A percentile compares a stretch with the other conserved stretches of the same genome.
Evolutionary conservation across 352 stramenopile species (phyloP).

Genomic region (Phytophthora multivora): DNA sequence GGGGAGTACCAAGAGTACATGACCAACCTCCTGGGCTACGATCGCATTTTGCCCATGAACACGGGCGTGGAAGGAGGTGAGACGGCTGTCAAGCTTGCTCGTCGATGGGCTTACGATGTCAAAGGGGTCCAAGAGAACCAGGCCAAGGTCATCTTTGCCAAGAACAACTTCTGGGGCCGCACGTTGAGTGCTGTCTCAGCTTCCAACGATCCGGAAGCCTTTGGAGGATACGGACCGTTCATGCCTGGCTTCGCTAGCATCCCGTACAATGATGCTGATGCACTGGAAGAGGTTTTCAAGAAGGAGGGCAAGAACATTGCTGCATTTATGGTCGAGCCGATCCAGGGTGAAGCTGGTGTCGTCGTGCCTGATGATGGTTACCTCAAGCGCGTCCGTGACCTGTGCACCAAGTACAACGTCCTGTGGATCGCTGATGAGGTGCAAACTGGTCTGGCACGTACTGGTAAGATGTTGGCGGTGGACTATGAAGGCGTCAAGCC

Average conservation of each 20-base stretch:
- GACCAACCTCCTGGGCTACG: slow-evolving; percentile 97
- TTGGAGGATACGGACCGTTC: slow-evolving; percentile 95
- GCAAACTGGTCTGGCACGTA: slow-evolving; percentile 96
- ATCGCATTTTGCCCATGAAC: slow-evolving; percentile 99
- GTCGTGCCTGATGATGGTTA: slow-evolving; percentile 98
- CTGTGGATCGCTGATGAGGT: slow-evolving; percentile 99
- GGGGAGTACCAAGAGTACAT: slow-evolving; percentile 98
- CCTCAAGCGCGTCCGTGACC: slow-evolving; percentile 86
- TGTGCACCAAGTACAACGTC: slow-evolving; percentile 98
- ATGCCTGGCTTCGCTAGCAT: slow-evolving; percentile 96
- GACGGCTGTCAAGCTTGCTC: slow-evolving; percentile 97
- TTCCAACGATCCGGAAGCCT: slow-evolving; percentile 92
- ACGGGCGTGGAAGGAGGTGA: slow-evolving; percentile 99
- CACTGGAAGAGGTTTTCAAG: slow-evolving; percentile 83
- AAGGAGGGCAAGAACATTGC: slow-evolving; percentile 91
- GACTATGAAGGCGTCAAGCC: slow-evolving; percentile 97
- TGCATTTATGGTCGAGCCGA: slow-evolving; percentile 99
- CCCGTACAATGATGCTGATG: slow-evolving; percentile 94
- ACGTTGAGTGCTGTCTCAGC: slow-evolving; percentile 97
- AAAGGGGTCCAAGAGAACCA: slow-evolving; percentile 95
- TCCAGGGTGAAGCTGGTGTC: slow-evolving; percentile 98
- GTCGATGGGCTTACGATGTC: slow-evolving; percentile 97
- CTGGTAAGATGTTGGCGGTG: slow-evolving; percentile 95
- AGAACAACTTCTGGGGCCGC: slow-evolving; percentile 99
- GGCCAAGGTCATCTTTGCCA: slow-evolving; percentile 94